Evolutionary conservation across 2,329 filamentous ascomycete species (phyloP), one percentile per base, ranked within the genome.

Genomic region (Colletotrichum orchidophilum): DNA sequence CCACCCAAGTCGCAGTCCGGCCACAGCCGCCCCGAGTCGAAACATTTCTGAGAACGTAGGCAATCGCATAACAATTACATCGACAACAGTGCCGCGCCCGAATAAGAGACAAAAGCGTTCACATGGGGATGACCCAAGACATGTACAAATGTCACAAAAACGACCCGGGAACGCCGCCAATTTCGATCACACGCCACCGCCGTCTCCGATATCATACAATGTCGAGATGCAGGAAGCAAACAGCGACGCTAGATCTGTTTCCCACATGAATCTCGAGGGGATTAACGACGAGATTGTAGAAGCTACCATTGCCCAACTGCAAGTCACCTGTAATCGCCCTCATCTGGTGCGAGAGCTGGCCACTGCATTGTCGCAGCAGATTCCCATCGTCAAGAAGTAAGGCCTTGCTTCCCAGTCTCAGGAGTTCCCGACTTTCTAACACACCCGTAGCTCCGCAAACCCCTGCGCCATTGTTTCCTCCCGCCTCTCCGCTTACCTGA

Each of bases 221-320:
- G 15, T 62, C 21, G 58, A 63, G 26, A 53, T 53, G 26, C 49
- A 59, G 24, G 57, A 67, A 13, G 24, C 21, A 13, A 13, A 24
- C 42, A 50, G 26, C 21, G 21, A 27, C 26, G 21, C 18, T 5
- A 11, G 29, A n/a, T 9, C 31, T 15, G 21, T 21, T 27, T 26
- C 21, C 24, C 42, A 52, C 26, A 63, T 62, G 12, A 93, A 97
- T 80, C 88, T 94, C 62, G 92, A 95, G 74, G 90, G 91, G 49
- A 95, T 98, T 82, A 94, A 95, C 79, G 96, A 99, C 81, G 95
- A 97, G 78, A 97, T 99, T 76, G 96, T 99, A 62, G 92, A 97
- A 79, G 94, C 91, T 18, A 94, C 97, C 59, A 94, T 98, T 77
- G 84, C 94, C 76, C 95, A 97, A 83, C 86, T 99, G 66, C 92